Percentiles rank a stretch among this genome's conserved stretches.
Evolutionary conservation across 2,329 filamentous ascomycete genomes (phyloP).

Genomic region (Pseudopithomyces chartarum): DNA sequence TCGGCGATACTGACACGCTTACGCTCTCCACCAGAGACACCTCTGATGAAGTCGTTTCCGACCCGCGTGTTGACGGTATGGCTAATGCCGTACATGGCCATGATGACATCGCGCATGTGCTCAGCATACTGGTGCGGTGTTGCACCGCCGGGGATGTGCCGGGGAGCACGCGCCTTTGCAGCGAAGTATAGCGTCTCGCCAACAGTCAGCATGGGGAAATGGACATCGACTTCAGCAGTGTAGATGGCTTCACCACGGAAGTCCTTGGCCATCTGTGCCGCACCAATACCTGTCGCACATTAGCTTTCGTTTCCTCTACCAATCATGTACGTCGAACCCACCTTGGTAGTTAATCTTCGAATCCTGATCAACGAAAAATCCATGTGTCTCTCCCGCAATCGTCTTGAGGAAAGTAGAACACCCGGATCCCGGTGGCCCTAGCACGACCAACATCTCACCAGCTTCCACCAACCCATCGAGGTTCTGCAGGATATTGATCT

Average conservation of each 20-base stretch:
- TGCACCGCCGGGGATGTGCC: constrained; percentile 64
- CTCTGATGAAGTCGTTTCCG: constrained; percentile 75
- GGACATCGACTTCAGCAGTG: constrained; percentile 81
- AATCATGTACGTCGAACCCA: constrained; percentile 19
- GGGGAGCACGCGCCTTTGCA: constrained; percentile 70
- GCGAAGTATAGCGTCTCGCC: constrained; percentile 81
- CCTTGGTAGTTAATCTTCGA: constrained; percentile 85
- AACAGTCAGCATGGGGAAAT: constrained; percentile 77
- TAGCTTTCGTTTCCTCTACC: background rate
- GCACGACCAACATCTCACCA: constrained; percentile 77
- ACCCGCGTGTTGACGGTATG: constrained; percentile 76
- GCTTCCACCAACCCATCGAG: constrained; percentile 71
- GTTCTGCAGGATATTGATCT: constrained; percentile 68
- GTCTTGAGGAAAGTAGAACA: constrained; percentile 88
- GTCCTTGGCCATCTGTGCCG: constrained; percentile 75
- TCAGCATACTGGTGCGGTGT: constrained; percentile 60
- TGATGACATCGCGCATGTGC: constrained; percentile 72
- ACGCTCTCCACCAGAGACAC: constrained; percentile 75
- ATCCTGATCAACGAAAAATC: constrained; percentile 71
- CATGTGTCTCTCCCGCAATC: constrained; percentile 80
- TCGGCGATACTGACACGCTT: constrained; percentile 85
- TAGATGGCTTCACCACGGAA: constrained; percentile 88
- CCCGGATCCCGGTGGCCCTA: constrained; percentile 70
- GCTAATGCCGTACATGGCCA: constrained; percentile 76
- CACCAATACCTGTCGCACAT: constrained; percentile 58